phyloP scores from a whole-genome alignment of 306 rosid species.

The Begonia loranthoides region DNA sequence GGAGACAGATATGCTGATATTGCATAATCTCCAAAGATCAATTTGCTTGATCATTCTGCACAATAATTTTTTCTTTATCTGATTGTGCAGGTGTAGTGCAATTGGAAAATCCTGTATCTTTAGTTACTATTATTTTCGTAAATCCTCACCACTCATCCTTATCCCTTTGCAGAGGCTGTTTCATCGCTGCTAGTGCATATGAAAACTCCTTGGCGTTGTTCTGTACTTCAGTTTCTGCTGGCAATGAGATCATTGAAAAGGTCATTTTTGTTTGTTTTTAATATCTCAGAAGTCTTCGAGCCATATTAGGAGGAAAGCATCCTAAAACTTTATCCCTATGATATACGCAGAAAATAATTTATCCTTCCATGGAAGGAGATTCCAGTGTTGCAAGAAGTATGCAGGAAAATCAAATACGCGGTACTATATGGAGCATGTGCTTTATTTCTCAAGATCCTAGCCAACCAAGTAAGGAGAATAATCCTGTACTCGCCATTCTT shows the following conservation, averaged over 20 bases:
- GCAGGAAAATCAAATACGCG: constrained; percentile 32
- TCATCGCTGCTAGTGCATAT: constrained; percentile 82
- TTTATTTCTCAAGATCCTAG: constrained; percentile 57
- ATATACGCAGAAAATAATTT: constrained; percentile 45
- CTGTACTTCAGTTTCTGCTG: constrained; percentile 53
- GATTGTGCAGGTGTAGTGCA: too few species aligned
- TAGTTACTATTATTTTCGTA: too few species aligned
- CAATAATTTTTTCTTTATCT: too few species aligned
- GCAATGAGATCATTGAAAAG: constrained; percentile 66
- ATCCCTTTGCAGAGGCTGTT: constrained; percentile 76
- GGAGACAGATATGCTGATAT: too few species aligned
- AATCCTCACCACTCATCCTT: not conserved
- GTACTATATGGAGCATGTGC: constrained; percentile 96
- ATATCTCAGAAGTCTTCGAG: constrained; percentile 6
- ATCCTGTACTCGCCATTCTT: constrained; percentile 78
- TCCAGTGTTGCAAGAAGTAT: constrained; percentile 28
- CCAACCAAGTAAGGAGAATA: constrained; percentile 40
- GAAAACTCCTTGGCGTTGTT: constrained; percentile 67
- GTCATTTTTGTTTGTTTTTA: constrained; percentile 22
- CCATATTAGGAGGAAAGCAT: constrained; percentile 4
- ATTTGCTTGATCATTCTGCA: too few species aligned
- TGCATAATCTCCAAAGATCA: too few species aligned
- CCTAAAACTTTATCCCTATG: not conserved
- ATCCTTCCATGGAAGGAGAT: constrained; percentile 51
- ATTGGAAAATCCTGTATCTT: too few species aligned